A percentile compares a stretch with the other conserved stretches of the same genome.
These are phyloP conservation scores for Penicillium sp. DNA, from an alignment of 2,329 filamentous ascomycete species.

Conservation along the genomic window DNA sequence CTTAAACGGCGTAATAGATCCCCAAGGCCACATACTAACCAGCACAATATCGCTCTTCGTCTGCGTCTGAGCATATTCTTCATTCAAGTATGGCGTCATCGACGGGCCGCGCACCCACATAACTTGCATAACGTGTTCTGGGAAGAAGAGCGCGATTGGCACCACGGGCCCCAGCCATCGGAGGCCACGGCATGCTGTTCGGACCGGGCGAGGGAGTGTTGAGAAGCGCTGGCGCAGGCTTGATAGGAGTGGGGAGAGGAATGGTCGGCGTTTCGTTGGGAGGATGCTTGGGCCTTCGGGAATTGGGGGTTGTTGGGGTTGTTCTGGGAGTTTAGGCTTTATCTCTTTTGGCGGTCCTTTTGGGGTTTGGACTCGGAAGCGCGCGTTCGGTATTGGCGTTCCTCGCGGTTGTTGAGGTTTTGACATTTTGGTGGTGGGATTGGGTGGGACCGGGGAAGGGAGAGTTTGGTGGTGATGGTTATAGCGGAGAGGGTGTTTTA, in stretches of 20 bases:
- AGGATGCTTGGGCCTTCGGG: conserved; percentile 1
- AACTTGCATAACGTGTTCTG: conserved; percentile 40
- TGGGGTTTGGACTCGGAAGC: conserved; percentile 2
- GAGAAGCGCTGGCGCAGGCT: conserved; percentile 29
- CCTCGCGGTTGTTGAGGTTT: conserved; percentile 2
- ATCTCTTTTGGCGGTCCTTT: neutral
- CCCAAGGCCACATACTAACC: conserved; percentile 40
- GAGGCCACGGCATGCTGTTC: conserved; percentile 26
- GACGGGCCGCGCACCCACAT: conserved; percentile 51
- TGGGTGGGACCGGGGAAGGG: neutral
- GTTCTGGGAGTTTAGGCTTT: neutral
- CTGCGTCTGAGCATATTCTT: conserved; percentile 52
- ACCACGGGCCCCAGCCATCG: conserved; percentile 33
- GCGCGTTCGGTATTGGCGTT: conserved; percentile 2
- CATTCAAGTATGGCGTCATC: conserved; percentile 75
- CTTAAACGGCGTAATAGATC: conserved; percentile 52
- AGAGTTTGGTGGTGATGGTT: neutral
- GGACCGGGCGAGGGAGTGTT: conserved; percentile 28
- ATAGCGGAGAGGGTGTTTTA: neutral
- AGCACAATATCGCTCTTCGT: conserved; percentile 42
- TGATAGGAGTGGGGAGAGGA: conserved; percentile 23
- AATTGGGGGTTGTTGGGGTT: neutral
- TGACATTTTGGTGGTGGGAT: neutral
- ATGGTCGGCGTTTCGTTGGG: conserved; percentile 2
- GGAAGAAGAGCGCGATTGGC: conserved; percentile 41